A percentile compares a stretch with the other conserved stretches of the same genome.
Conservation (phyloP, 148 eudicot genomes). For the Chenopodium suecicum region DNA sequence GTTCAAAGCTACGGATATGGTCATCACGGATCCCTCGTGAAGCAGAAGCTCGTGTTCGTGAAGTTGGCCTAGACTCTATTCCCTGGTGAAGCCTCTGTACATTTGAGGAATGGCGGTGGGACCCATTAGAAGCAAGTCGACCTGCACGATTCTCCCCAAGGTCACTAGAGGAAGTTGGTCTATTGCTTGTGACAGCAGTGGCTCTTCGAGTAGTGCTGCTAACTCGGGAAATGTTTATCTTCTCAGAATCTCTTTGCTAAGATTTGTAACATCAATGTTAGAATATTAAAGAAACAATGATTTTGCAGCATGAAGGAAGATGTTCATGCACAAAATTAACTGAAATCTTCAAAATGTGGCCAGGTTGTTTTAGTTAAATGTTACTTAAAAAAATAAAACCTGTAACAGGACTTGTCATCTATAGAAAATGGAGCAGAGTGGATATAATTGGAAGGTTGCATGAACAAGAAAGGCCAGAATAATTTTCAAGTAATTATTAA, state of each 20-base stretch:
- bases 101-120: slow-evolving; percentile 41
- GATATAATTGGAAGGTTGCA: not conserved
- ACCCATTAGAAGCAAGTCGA: slow-evolving; percentile 45
- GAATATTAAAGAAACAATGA: not conserved
- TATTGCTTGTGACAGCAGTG: slow-evolving; percentile 46
- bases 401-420: not conserved
- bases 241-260: slow-evolving; percentile 67
- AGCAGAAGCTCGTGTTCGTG: slow-evolving; percentile 50
- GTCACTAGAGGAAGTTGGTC: slow-evolving; percentile 54
- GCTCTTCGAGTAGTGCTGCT: slow-evolving; percentile 73
- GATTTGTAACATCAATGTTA: slow-evolving; percentile 10
- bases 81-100: slow-evolving; percentile 53
- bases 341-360: not conserved
- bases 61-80: slow-evolving; percentile 45
- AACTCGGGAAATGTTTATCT: slow-evolving; percentile 46
- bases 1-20: slow-evolving; percentile 82
- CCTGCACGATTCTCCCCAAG: slow-evolving; percentile 39
- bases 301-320: not conserved
- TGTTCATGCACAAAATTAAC: not conserved
- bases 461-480: not conserved
- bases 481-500: not conserved
- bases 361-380: not conserved
- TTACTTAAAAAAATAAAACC: too few relatives aligned
- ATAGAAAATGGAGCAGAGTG: not conserved
- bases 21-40: slow-evolving; percentile 66